Base-by-base conservation (phyloP, 2,329 filamentous ascomycete species). In the Trichoderma atroviride region DNA sequence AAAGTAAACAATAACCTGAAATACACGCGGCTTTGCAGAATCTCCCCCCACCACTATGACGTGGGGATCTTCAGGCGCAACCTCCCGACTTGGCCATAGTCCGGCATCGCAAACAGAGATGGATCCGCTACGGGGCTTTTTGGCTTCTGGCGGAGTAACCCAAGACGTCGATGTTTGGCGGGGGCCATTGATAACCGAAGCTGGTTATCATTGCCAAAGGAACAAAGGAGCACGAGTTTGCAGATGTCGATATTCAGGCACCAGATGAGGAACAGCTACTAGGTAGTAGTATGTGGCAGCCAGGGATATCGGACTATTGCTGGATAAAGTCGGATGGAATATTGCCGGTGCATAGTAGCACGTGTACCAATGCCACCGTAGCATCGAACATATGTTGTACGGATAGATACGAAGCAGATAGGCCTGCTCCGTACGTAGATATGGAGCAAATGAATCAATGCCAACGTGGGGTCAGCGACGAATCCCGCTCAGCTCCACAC, bases 41-140 rank as follows among this genome's bases (percentile, higher is more conserved):
- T 40, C 47, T n/a, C 53, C 55, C 55, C 55, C 55, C 64, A 58
- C 53, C 56, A 47, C 60, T 43, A 69, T 69, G 67, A 64, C 52
- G 60, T 64, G 31, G 67, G 47, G 67, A 64, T 69, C 67, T 58
- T 57, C 67, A 64, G 37, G 52, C 67, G 27, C 37, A 57, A 27
- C 37, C 10, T 27, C 62, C 53, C 53, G 53, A 58, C 64, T 37
- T 2, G 37, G 55, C 33, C 29, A 52, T 47, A 50, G 64, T 37
- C 64, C 40, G 55, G 35, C 55, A n/a, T 29, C 40, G 64, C 55
- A 50, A 35, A 67, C 50, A 19, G 29, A 52, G 31, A 66, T n/a
- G 55, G 64, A 67, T 59, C 64, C 64, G 37, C 53, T 52, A 47
- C 55, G 64, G 50, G 40, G 27, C 29, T 66, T 62, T 62, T 35